Evolutionary conservation across 805 yeast genomes (phyloP).

Genomic region (Tetrapisispora pingtungensis): DNA sequence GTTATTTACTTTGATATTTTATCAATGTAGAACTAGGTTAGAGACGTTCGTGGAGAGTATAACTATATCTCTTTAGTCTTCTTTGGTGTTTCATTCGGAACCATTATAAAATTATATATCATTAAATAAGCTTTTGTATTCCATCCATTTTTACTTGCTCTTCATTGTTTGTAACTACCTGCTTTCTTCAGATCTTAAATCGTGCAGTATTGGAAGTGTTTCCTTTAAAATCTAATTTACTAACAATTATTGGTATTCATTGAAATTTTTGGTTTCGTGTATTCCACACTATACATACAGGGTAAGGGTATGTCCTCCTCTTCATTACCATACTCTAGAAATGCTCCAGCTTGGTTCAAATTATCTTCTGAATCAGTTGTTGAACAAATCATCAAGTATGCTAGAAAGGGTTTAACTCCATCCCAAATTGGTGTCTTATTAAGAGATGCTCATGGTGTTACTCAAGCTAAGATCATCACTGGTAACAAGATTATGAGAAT

Average conservation of each 20-base stretch:
- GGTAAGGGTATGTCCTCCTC: slow-evolving; percentile 99
- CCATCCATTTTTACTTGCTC: no score
- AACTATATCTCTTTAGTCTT: no score
- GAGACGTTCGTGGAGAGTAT: no score
- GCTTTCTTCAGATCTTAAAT: no score
- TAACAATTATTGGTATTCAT: neutral
- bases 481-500: slow-evolving; percentile 99
- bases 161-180: no score
- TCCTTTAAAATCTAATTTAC: neutral
- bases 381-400: slow-evolving; percentile 98
- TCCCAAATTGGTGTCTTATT: slow-evolving; percentile 98
- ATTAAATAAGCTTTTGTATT: neutral
- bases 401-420: slow-evolving; percentile 99
- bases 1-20: no score
- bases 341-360: slow-evolving; percentile 99
- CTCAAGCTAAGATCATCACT: slow-evolving; percentile 93
- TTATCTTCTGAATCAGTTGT: slow-evolving; percentile 88
- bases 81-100: no score
- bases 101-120: no score
- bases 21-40: no score
- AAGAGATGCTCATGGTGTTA: slow-evolving; percentile 99
- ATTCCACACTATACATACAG: slow-evolving; percentile 32
- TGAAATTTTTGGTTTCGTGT: neutral
- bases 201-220: no score
- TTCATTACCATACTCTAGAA: slow-evolving; percentile 98